Conservation (phyloP, 371 early-diverging fungal genomes). For the Actinomucor elegans region DNA sequence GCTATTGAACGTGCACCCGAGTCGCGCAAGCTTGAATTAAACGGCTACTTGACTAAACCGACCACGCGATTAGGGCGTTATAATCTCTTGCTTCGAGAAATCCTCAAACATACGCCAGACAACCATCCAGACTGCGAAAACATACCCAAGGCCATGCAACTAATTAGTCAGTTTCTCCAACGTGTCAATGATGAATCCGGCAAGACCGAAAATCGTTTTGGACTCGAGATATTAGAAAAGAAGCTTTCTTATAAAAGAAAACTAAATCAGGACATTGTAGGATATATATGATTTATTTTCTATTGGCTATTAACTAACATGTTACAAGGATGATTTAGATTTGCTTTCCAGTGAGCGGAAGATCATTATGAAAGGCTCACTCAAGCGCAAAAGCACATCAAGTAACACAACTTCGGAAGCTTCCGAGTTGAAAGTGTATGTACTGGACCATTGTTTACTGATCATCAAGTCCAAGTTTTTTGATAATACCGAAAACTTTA, state of each 20-base stretch:
- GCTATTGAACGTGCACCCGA: slow-evolving; percentile 71
- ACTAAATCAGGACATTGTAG: slow-evolving; percentile 39
- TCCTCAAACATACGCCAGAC: slow-evolving; percentile 80
- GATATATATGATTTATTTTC: slow-evolving; percentile 70
- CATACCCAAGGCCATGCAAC: slow-evolving; percentile 64
- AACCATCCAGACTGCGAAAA: slow-evolving; percentile 76
- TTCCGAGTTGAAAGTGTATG: slow-evolving; percentile 70
- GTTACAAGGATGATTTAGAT: slow-evolving; percentile 62
- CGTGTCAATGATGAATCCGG: slow-evolving; percentile 85
- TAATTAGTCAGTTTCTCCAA: slow-evolving; percentile 70
- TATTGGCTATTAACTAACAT: too few species aligned
- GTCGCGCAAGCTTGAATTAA: slow-evolving; percentile 79
- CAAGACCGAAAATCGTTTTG: slow-evolving; percentile 67
- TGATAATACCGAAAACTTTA: slow-evolving; percentile 36
- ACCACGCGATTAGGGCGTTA: slow-evolving; percentile 90
- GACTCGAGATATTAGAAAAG: slow-evolving; percentile 39
- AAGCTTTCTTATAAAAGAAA: slow-evolving; percentile 49
- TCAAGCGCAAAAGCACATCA: slow-evolving; percentile 65
- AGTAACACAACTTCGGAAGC: slow-evolving; percentile 52
- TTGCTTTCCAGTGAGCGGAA: slow-evolving; percentile 62
- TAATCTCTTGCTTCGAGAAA: slow-evolving; percentile 81
- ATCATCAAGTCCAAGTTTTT: slow-evolving; percentile 62
- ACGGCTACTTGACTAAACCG: slow-evolving; percentile 82
- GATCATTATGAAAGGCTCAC: slow-evolving; percentile 82
- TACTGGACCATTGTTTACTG: slow-evolving; percentile 86